Evolutionary conservation across 2,329 filamentous ascomycete species (phyloP), one percentile per base, ranked within the genome.

Genomic region (Leptodontidium sp.): DNA sequence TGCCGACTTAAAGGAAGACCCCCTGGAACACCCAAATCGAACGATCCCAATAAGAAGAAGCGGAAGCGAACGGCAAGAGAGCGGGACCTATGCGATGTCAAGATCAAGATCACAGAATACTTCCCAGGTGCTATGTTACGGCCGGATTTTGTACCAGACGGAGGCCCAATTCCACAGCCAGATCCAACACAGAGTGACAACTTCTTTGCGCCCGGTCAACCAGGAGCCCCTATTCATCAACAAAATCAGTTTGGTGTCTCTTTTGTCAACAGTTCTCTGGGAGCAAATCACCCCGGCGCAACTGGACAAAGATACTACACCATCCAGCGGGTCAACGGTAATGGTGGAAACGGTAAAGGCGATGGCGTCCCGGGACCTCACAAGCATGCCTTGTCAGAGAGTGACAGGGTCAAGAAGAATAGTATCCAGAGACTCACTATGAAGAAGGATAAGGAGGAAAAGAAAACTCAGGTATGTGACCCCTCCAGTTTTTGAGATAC

Each of bases 71-170:
- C 86, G 45, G 90, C 90, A n/a, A 85, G 92, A 52, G 89, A 92
- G 78, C 85, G 91, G 14, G 91, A 94, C 80, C 84, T 94, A n/a
- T 95, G 92, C 78, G 91, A 94, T 78, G 92, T 94, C 72, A 94
- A 94, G 81, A 93, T 94, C 78, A 94, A 94, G 79, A 93, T 94
- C 69, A 93, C 91, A 2, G 92, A 94, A 79, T 93, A 92, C 80
- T 90, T 91, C 65, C 87, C 90, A 11, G 87, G 85, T 47, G 81
- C 78, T 64, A 77, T 78, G 77, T 70, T 77, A 50, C 75, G 75
- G 12, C 75, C 77, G 61, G 78, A 75, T 58, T 74, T 77, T 53
- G 72, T 74, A 24, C 72, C 77, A 17, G 78, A 79, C 57, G 76
- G 73, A 59, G 74, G 72, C 3, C 71, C 73, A 29, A 66, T 70